Conservation (phyloP, 2,329 filamentous ascomycete species). For the Esteya vermicola region DNA sequence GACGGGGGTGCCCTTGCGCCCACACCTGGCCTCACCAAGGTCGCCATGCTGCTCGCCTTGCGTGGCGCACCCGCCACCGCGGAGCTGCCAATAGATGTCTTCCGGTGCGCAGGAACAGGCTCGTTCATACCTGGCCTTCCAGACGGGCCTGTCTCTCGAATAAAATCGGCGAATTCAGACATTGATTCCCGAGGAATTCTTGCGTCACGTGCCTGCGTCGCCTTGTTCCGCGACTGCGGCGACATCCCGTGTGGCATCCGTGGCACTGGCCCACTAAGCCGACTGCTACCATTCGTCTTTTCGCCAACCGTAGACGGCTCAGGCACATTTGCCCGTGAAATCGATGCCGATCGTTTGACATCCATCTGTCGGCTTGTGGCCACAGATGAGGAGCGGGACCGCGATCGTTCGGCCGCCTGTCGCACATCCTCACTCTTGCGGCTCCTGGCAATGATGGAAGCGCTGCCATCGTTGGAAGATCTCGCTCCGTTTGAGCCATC, state of each 20-base stretch:
- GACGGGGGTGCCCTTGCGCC: conserved; percentile 17
- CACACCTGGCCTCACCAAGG: conserved; percentile 19
- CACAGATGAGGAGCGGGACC: conserved; percentile 35
- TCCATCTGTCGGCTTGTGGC: conserved; percentile 20
- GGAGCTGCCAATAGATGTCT: neutral
- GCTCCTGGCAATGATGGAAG: conserved; percentile 26
- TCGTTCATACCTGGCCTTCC: conserved; percentile 6
- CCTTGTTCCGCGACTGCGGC: conserved; percentile 14
- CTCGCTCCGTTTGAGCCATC: conserved; percentile 39
- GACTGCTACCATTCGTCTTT: conserved; percentile 12
- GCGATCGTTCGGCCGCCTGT: conserved; percentile 20
- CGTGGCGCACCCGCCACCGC: conserved; percentile 13
- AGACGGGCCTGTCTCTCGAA: conserved; percentile 69
- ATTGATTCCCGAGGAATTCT: conserved; percentile 56
- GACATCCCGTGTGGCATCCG: conserved; percentile 16
- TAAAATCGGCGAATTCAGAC: conserved; percentile 78
- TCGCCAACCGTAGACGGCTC: conserved; percentile 12
- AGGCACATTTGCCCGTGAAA: conserved; percentile 15
- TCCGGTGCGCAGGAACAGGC: neutral
- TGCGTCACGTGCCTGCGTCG: conserved; percentile 51
- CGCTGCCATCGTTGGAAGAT: conserved; percentile 21
- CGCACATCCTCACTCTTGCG: conserved; percentile 34
- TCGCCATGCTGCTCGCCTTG: conserved; percentile 18
- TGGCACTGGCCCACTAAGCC: conserved; percentile 5
- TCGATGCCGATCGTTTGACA: conserved; percentile 18